phyloP scores from a whole-genome alignment of 805 yeast species.

The Hanseniaspora lindneri region DNA sequence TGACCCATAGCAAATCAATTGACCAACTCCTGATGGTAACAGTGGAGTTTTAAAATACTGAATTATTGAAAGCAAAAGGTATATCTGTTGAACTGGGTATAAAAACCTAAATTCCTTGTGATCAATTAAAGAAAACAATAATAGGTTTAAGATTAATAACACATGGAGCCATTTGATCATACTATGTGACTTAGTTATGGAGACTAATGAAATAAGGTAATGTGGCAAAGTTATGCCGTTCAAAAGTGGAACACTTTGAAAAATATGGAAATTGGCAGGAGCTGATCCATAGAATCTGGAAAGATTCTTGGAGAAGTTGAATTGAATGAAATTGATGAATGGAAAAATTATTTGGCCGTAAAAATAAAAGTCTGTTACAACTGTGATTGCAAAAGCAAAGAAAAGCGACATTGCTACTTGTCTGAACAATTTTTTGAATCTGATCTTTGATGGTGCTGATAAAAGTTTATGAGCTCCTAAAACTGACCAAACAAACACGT shows the following conservation, averaged over 20 bases:
- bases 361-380: slow-evolving; percentile 44
- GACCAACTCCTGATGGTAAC: neutral
- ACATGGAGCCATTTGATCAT: slow-evolving; percentile 21
- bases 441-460: slow-evolving; percentile 16
- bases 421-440: slow-evolving; percentile 20
- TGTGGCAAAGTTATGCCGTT: slow-evolving; percentile 57
- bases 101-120: slow-evolving; percentile 91
- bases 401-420: slow-evolving; percentile 14
- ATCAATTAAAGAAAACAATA: slow-evolving; percentile 49
- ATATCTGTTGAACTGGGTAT: slow-evolving; percentile 69
- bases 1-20: neutral
- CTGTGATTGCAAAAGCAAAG: slow-evolving; percentile 31
- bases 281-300: slow-evolving; percentile 77
- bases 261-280: slow-evolving; percentile 71
- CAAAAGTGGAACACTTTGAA: slow-evolving; percentile 73
- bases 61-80: slow-evolving; percentile 41
- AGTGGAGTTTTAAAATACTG: slow-evolving; percentile 23
- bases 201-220: slow-evolving; percentile 30
- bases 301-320: slow-evolving; percentile 61
- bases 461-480: slow-evolving; percentile 35
- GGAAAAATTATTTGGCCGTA: slow-evolving; percentile 53
- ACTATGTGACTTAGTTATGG: slow-evolving; percentile 15
- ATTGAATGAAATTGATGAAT: slow-evolving; percentile 53
- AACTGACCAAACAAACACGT: slow-evolving; percentile 60
- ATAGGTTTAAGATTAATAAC: slow-evolving; percentile 35